Base-by-base conservation (phyloP, 306 rosid species). In the Urtica urens region DNA sequence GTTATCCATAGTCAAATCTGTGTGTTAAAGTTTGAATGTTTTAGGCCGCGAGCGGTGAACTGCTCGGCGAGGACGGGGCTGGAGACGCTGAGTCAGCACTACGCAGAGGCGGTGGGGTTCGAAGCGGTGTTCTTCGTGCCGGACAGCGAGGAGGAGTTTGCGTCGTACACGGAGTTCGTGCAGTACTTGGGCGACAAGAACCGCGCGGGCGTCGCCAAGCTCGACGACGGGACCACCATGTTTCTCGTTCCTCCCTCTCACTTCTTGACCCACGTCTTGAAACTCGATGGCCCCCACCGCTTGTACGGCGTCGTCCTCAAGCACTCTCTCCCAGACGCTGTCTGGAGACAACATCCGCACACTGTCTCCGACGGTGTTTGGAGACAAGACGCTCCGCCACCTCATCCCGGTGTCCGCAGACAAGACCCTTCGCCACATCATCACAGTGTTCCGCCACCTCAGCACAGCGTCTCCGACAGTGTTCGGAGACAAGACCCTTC, bases 171-270 rank as follows among this genome's bases (percentile, higher is more conserved):
- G 19, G 99, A 92, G 70, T 92, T 92, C 70, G 87, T 92, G 31
- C 88, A 82, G 56, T 92, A 92, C 51, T 69, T 92, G 13, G 78
- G 94, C 57, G 96, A 80, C 12, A 92, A 92, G 74, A 64, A 72
- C 57, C 96, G 99, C 41, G 99, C 99, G 53, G 99, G 99, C 67
- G 99, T 92, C 63, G 99, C 99, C 23, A 92, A 92, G 62, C 86
- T 86, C 70, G 83, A 57, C 53, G 92, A 82, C 62, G 82, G 79
- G 45, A 86, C 86, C 59, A 92, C 99, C 50, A 68, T 92, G 49
- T 92, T 92, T 71, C 68, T 92, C 64, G 96, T 92, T 41, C 99
- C 99, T 51, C 99, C 99, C 51, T 92, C 99, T 16, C 96, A 92
- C 52, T 92, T 92, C 58, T 73, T 92, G 54, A 78, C 86, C 33